Evolutionary conservation across 371 early-diverging fungal genomes (phyloP).

Genomic region (Dinochytrium kinnereticum): DNA sequence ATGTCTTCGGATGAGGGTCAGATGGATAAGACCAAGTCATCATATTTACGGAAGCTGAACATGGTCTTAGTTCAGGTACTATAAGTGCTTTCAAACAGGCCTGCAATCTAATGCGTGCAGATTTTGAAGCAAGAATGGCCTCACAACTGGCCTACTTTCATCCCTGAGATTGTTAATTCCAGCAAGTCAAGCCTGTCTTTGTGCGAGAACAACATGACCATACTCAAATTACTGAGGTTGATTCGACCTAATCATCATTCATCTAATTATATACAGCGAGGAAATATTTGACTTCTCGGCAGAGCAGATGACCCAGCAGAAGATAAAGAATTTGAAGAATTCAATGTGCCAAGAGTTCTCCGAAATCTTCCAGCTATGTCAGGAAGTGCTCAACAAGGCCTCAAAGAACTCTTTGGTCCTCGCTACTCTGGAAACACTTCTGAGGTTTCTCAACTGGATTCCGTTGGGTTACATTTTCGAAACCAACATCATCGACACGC

Average conservation of each 20-base stretch:
- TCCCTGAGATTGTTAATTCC: constrained; percentile 96
- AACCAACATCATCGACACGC: constrained; percentile 86
- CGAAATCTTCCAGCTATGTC: constrained; percentile 95
- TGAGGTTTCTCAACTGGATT: constrained; percentile 96
- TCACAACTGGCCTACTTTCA: constrained; percentile 98
- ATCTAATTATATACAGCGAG: constrained; percentile 70
- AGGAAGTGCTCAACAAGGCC: constrained; percentile 93
- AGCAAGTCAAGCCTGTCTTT: constrained; percentile 89
- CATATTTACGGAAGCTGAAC: constrained; percentile 89
- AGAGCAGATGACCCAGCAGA: constrained; percentile 96
- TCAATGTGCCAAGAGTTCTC: constrained; percentile 97
- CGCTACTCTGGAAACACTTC: constrained; percentile 92
- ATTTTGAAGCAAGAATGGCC: constrained; percentile 99
- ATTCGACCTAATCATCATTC: background rate
- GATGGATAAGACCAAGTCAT: constrained; percentile 61
- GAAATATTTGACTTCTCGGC: constrained; percentile 98
- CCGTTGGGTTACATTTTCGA: constrained; percentile 97
- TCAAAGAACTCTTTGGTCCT: constrained; percentile 84
- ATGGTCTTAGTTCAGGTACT: constrained; percentile 91
- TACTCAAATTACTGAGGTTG: constrained; percentile 93
- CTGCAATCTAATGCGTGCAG: constrained; percentile 58
- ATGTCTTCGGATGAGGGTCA: constrained; percentile 85
- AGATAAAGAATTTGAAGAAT: constrained; percentile 87
- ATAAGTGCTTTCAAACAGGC: constrained; percentile 22
- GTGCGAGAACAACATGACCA: constrained; percentile 99